Evolutionary conservation across 257 asterid species (phyloP).

Genomic region (Solanum habrochaites): DNA sequence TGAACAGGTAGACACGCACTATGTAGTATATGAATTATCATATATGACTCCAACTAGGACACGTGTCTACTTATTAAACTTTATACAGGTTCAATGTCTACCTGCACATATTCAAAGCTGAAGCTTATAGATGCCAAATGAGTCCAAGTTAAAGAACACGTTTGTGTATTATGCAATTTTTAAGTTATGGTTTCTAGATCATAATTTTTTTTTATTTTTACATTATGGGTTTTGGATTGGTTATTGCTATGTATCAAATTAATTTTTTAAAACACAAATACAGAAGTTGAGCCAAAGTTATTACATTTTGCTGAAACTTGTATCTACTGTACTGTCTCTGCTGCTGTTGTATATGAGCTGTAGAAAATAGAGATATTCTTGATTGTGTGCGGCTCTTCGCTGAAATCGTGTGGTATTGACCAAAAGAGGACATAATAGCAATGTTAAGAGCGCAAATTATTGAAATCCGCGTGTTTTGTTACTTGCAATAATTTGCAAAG

Average conservation of each 20-base stretch:
- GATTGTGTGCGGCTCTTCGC: neutral
- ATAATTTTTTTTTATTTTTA: neutral
- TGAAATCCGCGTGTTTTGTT: neutral
- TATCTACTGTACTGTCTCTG: neutral
- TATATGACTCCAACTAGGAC: neutral
- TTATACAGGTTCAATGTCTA: no score
- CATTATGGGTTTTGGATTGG: neutral
- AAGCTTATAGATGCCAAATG: no score
- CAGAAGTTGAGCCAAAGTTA: neutral
- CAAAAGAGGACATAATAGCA: neutral
- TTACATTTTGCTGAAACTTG: neutral
- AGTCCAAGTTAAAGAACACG: neutral
- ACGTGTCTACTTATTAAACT: neutral
- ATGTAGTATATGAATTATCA: neutral
- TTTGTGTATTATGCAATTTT: neutral
- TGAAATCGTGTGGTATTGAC: neutral
- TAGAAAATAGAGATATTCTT: neutral
- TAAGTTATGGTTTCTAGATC: neutral
- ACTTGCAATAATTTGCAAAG: neutral
- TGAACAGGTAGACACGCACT: no score
- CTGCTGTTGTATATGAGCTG: neutral
- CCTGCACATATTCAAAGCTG: rapidly evolving
- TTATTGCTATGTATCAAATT: neutral
- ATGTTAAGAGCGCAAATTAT: neutral
- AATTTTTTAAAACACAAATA: neutral